Base-by-base conservation (phyloP, 345 rosid genomes). In the Raphanus sativus region DNA sequence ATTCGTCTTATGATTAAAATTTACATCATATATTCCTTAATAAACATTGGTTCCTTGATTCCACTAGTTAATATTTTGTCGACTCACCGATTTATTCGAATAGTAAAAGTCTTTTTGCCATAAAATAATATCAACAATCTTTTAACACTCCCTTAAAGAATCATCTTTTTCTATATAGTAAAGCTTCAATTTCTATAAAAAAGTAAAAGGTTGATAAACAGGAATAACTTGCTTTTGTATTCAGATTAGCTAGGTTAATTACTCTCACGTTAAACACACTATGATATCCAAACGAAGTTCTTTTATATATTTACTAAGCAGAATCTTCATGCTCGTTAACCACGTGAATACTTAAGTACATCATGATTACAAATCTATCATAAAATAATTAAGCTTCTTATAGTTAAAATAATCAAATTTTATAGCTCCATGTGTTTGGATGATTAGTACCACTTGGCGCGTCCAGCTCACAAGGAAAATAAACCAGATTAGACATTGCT, bases 401-500 rank as follows among this genome's bases (percentile, higher is more conserved):
- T 26, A 61, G 50, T 50, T 48, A 67, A 66, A 9, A 74, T 77
- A 77, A 77, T 7, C 17, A 40, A 55, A 55, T 32, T 59, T 12
- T 3, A 55, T 29, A 71, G 75, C 55, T 64, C 79, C 79, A 74
- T 29, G 71, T 75, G 48, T 45, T 75, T 60, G 64, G 50, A 67
- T 70, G 76, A 80, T 75, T 80, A 63, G 25, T 69, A 60, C 58
- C 76, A 48, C 73, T 76, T 58, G 72, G 69, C 25, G 30, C 16
- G 65, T 80, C 67, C 42, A 76, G 36, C 10, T 75, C 77, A 75
- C 69, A 81, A 15, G 95, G 98, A 36, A 77, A 76, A 78, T 84
- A 83, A 80, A 90, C 82, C 3, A 91, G 82, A 82, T 85, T 86
- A 56, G 94, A 89, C 84, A 89, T 84, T 38, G 94, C 94, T 73